phyloP scores from a whole-genome alignment of 2,329 filamentous ascomycete species.

The Aspergillus sp. region DNA sequence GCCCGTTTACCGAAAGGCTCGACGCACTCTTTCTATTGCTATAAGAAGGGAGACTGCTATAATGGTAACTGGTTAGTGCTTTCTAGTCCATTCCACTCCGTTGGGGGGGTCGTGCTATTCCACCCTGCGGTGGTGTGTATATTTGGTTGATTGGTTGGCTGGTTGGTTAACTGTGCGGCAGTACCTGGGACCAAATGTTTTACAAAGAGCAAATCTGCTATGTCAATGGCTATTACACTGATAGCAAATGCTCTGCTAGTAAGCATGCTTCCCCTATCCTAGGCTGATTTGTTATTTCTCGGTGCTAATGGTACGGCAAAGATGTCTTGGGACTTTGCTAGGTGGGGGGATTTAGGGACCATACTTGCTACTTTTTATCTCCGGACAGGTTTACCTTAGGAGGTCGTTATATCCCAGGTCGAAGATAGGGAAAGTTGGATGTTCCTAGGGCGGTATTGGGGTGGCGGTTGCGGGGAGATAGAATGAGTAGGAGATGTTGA shows the following conservation, averaged over 20 bases:
- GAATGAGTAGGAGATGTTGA: no score
- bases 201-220: not conserved
- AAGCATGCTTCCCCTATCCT: not conserved
- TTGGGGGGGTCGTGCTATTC: not conserved
- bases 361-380: no score
- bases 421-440: no score
- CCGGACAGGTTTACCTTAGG: no score
- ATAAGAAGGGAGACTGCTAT: constrained; percentile 32
- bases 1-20: no score
- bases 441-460: no score
- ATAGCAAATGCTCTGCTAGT: not conserved
- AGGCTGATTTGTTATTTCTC: not conserved
- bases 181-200: not conserved
- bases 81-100: not conserved
- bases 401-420: no score
- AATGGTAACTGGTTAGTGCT: not conserved
- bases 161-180: not conserved
- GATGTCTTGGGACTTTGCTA: not conserved
- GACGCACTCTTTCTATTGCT: not conserved
- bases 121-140: no score
- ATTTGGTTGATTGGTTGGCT: not conserved
- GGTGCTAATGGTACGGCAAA: not conserved
- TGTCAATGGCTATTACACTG: not conserved
- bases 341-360: not conserved
- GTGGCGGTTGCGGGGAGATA: no score